These are phyloP conservation scores for Moesziomyces globuligerus DNA, from an alignment of 1,284 basidiomycete species.

Conservation along the genomic window DNA sequence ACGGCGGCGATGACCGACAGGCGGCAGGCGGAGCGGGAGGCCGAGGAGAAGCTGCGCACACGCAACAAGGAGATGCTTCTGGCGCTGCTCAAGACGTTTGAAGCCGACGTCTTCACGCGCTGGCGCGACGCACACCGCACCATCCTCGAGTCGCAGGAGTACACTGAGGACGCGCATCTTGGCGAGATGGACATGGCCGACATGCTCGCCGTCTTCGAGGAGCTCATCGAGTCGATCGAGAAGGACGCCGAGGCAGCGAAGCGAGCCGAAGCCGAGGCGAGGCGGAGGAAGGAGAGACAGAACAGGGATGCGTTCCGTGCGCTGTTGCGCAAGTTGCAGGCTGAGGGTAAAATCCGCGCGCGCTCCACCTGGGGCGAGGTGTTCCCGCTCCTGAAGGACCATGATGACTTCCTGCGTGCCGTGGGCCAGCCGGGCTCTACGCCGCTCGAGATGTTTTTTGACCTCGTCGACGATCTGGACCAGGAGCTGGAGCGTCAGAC, in stretches of 20 bases:
- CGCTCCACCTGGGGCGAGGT: slow-evolving; percentile 90
- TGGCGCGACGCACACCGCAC: slow-evolving; percentile 65
- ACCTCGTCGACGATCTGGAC: slow-evolving; percentile 85
- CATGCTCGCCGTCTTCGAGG: slow-evolving; percentile 63
- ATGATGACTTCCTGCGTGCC: slow-evolving; percentile 83
- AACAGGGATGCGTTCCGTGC: slow-evolving; percentile 69
- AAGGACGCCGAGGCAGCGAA: slow-evolving; percentile 37
- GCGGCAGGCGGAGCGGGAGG: slow-evolving; percentile 40
- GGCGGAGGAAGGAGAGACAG: slow-evolving; percentile 47
- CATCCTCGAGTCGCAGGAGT: slow-evolving; percentile 60
- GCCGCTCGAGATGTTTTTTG: slow-evolving; percentile 96
- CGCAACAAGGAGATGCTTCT: slow-evolving; percentile 59
- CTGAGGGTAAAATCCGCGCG: slow-evolving; percentile 78
- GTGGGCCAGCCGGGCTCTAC: slow-evolving; percentile 91
- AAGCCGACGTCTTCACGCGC: slow-evolving; percentile 58
- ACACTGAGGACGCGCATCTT: slow-evolving; percentile 48
- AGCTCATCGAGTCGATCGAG: slow-evolving; percentile 58
- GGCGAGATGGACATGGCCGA: slow-evolving; percentile 51
- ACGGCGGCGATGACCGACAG: slow-evolving; percentile 46
- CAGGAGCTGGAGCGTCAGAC: slow-evolving; percentile 83
- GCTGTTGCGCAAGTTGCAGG: slow-evolving; percentile 77
- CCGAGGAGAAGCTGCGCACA: slow-evolving; percentile 31
- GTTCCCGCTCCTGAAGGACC: slow-evolving; percentile 79
- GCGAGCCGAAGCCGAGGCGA: slow-evolving; percentile 17
- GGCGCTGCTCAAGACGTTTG: slow-evolving; percentile 61